Evolutionary conservation across 1,284 basidiomycete genomes (phyloP), one percentile per base, ranked within the genome.

Genomic region (Papiliotrema terrestris): DNA sequence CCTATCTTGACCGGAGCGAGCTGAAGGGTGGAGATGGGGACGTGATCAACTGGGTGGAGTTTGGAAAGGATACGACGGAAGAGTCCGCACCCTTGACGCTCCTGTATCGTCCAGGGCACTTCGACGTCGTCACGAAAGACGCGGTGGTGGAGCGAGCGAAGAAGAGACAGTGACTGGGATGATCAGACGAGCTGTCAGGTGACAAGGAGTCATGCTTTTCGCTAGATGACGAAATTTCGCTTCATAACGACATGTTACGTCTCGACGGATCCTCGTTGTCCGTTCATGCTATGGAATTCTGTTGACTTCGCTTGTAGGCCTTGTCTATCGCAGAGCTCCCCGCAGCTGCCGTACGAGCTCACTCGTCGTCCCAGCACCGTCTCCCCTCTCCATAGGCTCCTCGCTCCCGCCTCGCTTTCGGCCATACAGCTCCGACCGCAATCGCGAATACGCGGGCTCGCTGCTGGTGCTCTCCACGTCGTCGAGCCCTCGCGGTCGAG

Each of bases 61-160:
- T 92, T 67, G 79, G 84, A 48, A 79, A 82, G 59, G 78, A 78
- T 48, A 65, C 75, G 29, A 66, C 70, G 43, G 73, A 77, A 22
- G 61, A 65, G 22, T 58, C 60, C 14, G 65, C 73, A 41, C 77
- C 77, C 2, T 68, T 78, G 48, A 77, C 82, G 36, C 72, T 92
- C 58, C 74, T 92, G 38, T 92, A 91, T 74, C 86, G 87, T 42
- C 87, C 87, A 19, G 87, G 87, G 8, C 87, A 89, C 71, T 89
- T 86, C 71, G 87, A 89, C 74, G 84, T 88, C 45, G 75, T 88
- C 0, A 70, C 72, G 3, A 73, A 74, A 50, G 73, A 75, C 45
- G 61, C 1, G 22, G 42, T 36, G 50, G 32, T 44, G 38, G 39
- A 41, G 29, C 20, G 32, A 3, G 29, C 8, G 15, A 26, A 2